Conservation (phyloP, 495 filamentous ascomycete species). For the Tuber borchii region DNA sequence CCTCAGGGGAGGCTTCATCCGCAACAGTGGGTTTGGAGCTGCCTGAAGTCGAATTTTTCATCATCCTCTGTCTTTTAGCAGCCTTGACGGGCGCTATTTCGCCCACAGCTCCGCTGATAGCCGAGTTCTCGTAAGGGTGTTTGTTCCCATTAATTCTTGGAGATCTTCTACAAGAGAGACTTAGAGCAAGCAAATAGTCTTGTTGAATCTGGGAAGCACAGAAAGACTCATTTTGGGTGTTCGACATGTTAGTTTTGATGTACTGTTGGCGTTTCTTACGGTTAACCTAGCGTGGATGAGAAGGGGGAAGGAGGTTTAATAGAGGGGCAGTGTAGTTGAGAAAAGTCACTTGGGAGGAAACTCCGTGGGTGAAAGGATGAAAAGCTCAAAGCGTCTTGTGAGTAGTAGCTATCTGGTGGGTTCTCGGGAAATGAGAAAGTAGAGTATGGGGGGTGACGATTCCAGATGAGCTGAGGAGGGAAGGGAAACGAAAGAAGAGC, state of each 20-base stretch:
- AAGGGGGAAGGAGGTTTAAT: background rate
- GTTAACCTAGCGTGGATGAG: background rate
- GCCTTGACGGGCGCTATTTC: background rate
- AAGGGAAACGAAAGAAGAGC: background rate
- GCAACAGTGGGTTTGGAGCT: background rate
- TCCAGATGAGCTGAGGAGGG: background rate
- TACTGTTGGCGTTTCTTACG: background rate
- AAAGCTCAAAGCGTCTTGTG: background rate
- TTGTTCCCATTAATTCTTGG: background rate
- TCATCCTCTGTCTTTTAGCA: background rate
- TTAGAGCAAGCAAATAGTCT: background rate
- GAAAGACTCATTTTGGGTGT: background rate
- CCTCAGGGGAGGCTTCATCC: background rate
- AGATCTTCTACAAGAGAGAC: constrained; percentile 2
- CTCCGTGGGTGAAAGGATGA: background rate
- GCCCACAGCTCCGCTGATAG: background rate
- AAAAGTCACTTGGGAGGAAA: background rate
- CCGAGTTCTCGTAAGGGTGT: background rate
- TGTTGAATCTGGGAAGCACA: background rate
- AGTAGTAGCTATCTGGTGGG: background rate
- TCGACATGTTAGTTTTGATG: background rate
- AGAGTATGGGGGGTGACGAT: background rate
- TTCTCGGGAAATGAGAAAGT: background rate
- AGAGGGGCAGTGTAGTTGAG: background rate
- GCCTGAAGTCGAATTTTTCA: background rate